A percentile compares a stretch with the other conserved stretches of the same genome.
phyloP scores from a whole-genome alignment of 495 filamentous ascomycete genomes.

The Usnea hakonensis region DNA sequence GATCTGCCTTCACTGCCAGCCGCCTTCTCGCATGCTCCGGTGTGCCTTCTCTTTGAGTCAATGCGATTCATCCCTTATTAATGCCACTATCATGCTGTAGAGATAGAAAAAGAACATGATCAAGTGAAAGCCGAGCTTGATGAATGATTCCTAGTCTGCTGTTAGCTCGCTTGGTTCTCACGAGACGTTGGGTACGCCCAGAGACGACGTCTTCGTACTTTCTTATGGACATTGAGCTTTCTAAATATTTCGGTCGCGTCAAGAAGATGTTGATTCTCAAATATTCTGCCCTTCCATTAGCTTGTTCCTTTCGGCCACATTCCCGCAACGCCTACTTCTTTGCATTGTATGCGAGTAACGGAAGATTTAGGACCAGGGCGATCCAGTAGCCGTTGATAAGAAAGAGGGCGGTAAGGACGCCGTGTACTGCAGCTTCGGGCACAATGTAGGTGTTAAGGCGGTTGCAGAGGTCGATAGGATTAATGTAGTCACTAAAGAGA shows the following conservation, averaged over 20 bases:
- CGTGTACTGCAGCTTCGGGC: slow-evolving; percentile 96
- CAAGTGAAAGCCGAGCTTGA: slow-evolving; percentile 98
- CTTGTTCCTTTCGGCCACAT: slow-evolving; percentile 14
- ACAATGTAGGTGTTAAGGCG: slow-evolving; percentile 99
- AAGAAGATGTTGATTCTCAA: slow-evolving; percentile 91
- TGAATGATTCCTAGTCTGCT: slow-evolving; percentile 77
- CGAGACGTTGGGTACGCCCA: background rate
- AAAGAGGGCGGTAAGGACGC: slow-evolving; percentile 88
- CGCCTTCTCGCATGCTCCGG: slow-evolving; percentile 30
- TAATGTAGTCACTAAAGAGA: slow-evolving; percentile 86
- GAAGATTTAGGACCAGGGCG: slow-evolving; percentile 83
- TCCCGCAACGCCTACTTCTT: slow-evolving; percentile 69
- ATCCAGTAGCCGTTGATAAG: slow-evolving; percentile 99
- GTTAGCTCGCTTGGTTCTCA: background rate
- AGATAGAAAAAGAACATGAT: slow-evolving; percentile 99
- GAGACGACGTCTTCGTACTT: slow-evolving; percentile 50
- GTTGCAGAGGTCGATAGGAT: slow-evolving; percentile 99
- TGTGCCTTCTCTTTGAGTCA: slow-evolving; percentile 44
- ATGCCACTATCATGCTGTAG: slow-evolving; percentile 98
- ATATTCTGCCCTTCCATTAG: slow-evolving; percentile 57
- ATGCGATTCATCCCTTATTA: slow-evolving; percentile 91
- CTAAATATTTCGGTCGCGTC: slow-evolving; percentile 99
- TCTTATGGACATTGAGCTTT: slow-evolving; percentile 98
- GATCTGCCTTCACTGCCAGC: slow-evolving; percentile 1
- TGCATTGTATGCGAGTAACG: slow-evolving; percentile 84